A percentile compares a stretch with the other conserved stretches of the same genome.
phyloP scores from a whole-genome alignment of 2,329 filamentous ascomycete genomes.

The Trichoderma sp. region DNA sequence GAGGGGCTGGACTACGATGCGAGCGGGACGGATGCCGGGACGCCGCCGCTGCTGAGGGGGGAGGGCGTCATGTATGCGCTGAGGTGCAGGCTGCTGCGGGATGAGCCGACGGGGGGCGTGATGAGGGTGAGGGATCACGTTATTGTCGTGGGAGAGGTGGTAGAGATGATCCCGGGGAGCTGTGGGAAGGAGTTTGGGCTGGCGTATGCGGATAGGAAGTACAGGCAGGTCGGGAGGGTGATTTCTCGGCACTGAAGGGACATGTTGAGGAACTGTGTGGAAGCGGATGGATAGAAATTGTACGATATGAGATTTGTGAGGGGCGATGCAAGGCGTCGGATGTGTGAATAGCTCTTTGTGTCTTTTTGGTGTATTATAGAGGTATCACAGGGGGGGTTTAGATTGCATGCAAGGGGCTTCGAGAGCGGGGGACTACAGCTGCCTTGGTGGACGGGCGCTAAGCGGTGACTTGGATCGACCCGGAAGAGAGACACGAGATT shows the following conservation, averaged over 20 bases:
- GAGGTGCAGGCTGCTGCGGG: constrained; percentile 47
- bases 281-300: constrained; percentile 27
- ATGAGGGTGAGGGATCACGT: constrained; percentile 55
- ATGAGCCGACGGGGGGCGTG: constrained; percentile 46
- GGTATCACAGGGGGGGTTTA: constrained; percentile 18
- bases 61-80: constrained; percentile 57
- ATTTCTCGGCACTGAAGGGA: constrained; percentile 34
- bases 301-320: constrained; percentile 8
- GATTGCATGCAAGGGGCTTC: constrained; percentile 8
- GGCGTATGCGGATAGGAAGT: constrained; percentile 53
- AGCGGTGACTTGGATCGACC: background rate
- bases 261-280: constrained; percentile 16
- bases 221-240: constrained; percentile 47
- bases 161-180: constrained; percentile 46
- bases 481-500: too few species aligned
- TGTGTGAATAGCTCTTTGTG: background rate
- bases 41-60: constrained; percentile 53
- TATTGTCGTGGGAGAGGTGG: constrained; percentile 55
- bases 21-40: constrained; percentile 27
- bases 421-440: constrained; percentile 10
- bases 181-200: constrained; percentile 47
- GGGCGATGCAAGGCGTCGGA: constrained; percentile 16
- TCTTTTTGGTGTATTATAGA: background rate
- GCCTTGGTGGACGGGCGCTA: constrained; percentile 10
- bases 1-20: constrained; percentile 39